Percentiles rank a stretch among this genome's conserved stretches.
Evolutionary conservation across 164 flowering plant genomes (phyloP).

Genomic region (Magnolia sinica): DNA sequence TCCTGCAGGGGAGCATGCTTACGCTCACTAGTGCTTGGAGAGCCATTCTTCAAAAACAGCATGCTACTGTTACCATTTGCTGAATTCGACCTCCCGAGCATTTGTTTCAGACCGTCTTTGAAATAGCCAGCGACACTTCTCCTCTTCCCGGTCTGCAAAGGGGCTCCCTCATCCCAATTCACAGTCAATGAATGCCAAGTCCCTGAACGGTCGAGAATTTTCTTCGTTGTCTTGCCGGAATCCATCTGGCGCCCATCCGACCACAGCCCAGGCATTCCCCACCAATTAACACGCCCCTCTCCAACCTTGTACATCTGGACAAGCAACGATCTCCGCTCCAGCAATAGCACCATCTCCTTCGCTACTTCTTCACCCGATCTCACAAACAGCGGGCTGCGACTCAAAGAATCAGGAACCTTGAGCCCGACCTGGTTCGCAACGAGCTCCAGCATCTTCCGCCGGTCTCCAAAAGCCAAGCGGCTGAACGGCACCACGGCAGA

Average conservation of each 20-base stretch:
- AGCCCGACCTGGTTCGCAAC: constrained; percentile 52
- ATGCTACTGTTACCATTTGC: constrained; percentile 21
- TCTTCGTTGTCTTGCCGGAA: constrained; percentile 43
- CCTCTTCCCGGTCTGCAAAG: constrained; percentile 30
- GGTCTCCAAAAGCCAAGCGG: constrained; percentile 67
- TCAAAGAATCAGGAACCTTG: constrained; percentile 35
- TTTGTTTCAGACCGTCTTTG: constrained; percentile 49
- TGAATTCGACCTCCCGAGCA: constrained; percentile 51
- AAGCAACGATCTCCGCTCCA: constrained; percentile 49
- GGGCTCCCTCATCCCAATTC: constrained; percentile 31
- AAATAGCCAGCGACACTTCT: constrained; percentile 52
- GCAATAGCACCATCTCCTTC: constrained; percentile 38
- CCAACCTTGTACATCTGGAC: constrained; percentile 43
- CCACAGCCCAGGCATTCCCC: constrained; percentile 23
- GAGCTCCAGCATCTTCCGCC: constrained; percentile 66
- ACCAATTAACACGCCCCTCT: constrained; percentile 26
- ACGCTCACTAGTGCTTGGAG: constrained; percentile 44
- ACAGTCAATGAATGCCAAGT: constrained; percentile 18
- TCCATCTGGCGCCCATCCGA: constrained; percentile 41
- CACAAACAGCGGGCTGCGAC: constrained; percentile 48
- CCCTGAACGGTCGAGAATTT: constrained; percentile 34
- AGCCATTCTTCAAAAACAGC: constrained; percentile 29
- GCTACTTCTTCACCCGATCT: constrained; percentile 25
- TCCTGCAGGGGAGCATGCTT: constrained; percentile 65
- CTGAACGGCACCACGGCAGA: constrained; percentile 44